Evolutionary conservation across 2,329 filamentous ascomycete species (phyloP).

Genomic region (Rhynchosporium secalis): DNA sequence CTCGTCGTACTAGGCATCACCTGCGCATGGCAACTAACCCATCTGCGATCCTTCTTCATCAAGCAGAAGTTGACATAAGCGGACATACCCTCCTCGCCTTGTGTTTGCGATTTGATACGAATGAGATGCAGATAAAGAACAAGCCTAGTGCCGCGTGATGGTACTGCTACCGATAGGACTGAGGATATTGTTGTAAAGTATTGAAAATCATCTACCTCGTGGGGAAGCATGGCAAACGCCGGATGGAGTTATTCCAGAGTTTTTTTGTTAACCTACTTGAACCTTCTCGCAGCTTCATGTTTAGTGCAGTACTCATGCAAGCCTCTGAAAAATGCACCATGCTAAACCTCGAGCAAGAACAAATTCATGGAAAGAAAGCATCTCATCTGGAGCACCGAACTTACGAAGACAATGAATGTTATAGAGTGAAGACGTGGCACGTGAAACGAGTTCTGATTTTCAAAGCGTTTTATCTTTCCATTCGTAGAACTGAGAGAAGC

Average conservation of each 20-base stretch:
- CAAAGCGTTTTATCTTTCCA: slow-evolving; percentile 32
- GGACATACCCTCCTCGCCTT: neutral
- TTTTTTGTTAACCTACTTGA: neutral
- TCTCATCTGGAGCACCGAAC: too few species aligned
- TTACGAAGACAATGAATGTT: too few species aligned
- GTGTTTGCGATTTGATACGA: neutral
- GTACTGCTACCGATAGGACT: too few species aligned
- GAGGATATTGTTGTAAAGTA: slow-evolving; percentile 1
- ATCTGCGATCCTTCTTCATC: slow-evolving; percentile 97
- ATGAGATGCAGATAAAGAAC: neutral
- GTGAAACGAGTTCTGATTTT: slow-evolving; percentile 3
- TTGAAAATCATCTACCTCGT: slow-evolving; percentile 3
- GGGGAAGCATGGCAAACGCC: slow-evolving; percentile 4
- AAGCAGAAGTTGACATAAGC: slow-evolving; percentile 96
- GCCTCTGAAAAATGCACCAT: too few species aligned
- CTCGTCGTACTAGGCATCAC: slow-evolving; percentile 79
- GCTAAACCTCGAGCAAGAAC: too few species aligned
- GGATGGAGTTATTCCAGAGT: slow-evolving; percentile 8
- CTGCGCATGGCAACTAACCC: slow-evolving; percentile 95
- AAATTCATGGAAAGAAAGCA: too few species aligned
- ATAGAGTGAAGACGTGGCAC: neutral
- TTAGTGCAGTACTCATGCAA: too few species aligned
- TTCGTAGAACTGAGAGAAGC: slow-evolving; percentile 32
- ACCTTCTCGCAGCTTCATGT: too few species aligned
- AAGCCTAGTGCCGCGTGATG: too few species aligned